phyloP scores from a whole-genome alignment of 2,329 filamentous ascomycete genomes.

The Apiospora kogelbergensis region DNA sequence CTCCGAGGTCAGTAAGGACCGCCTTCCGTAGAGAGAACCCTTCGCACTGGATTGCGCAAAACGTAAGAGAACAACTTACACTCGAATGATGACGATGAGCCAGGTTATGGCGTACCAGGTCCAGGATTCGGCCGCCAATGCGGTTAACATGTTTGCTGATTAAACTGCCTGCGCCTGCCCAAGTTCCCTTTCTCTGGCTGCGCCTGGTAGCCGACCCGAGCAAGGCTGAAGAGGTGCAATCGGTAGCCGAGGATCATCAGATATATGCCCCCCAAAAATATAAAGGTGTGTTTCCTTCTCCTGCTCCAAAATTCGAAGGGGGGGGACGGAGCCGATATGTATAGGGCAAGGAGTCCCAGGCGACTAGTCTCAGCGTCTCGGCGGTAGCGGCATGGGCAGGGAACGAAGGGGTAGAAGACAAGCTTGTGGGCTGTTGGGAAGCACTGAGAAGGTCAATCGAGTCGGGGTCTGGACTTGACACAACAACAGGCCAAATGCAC shows the following conservation, averaged over 20 bases:
- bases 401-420: neutral
- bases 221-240: neutral
- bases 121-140: conserved; percentile 41
- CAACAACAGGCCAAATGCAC: neutral
- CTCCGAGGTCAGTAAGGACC: neutral
- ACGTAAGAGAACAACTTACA: conserved; percentile 31
- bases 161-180: neutral
- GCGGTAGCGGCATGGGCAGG: neutral
- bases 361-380: neutral
- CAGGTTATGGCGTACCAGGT: conserved; percentile 43
- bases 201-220: neutral
- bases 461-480: neutral
- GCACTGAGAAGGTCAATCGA: neutral
- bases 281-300: no score
- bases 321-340: neutral
- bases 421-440: neutral
- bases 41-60: no score
- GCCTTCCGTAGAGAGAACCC: no score
- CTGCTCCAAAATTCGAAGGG: no score
- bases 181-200: neutral
- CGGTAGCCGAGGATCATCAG: neutral
- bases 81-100: conserved; percentile 37
- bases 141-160: conserved; percentile 7
- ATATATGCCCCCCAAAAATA: neutral
- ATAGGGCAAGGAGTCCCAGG: neutral